Percentiles rank a stretch among this genome's conserved stretches.
phyloP scores from a whole-genome alignment of 2,329 filamentous ascomycete species.

The Nigrospora sphaerica region DNA sequence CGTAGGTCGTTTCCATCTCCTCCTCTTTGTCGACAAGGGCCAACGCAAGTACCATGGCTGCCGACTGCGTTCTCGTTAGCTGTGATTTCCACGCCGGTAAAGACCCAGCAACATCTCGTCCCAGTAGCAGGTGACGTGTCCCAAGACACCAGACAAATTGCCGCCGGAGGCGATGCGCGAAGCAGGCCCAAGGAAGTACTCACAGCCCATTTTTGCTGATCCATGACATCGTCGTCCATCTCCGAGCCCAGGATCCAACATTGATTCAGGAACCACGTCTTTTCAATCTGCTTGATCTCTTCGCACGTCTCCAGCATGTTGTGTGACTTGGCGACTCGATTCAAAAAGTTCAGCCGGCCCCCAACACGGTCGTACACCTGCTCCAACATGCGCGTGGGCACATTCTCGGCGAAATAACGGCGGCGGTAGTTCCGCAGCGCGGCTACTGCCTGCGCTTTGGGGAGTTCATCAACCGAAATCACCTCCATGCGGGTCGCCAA shows the following conservation, averaged over 20 bases:
- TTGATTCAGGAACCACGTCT: conserved; percentile 71
- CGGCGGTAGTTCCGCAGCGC: conserved; percentile 41
- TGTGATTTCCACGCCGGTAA: neutral
- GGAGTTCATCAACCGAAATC: conserved; percentile 43
- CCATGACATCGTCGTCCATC: conserved; percentile 97
- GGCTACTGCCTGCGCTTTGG: conserved; percentile 37
- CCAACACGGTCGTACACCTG: conserved; percentile 47
- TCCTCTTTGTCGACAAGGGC: conserved; percentile 81
- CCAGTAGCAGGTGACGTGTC: too few relatives aligned
- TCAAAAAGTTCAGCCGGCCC: conserved; percentile 45
- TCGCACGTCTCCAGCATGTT: conserved; percentile 45
- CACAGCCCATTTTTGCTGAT: conserved; percentile 92
- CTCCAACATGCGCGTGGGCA: conserved; percentile 31
- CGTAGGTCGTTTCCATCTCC: conserved; percentile 58
- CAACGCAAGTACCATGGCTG: conserved; percentile 87
- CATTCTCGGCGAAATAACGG: conserved; percentile 36
- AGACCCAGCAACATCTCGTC: too few relatives aligned
- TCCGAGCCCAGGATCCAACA: conserved; percentile 66
- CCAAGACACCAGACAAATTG: too few relatives aligned
- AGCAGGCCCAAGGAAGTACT: conserved; percentile 26
- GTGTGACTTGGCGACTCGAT: conserved; percentile 41
- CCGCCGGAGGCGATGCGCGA: neutral
- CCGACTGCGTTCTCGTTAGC: conserved; percentile 47
- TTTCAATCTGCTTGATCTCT: conserved; percentile 58
- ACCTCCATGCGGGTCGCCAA: conserved; percentile 49